Conservation (phyloP, 306 rosid species). For the Trichosanthes cucumerina region DNA sequence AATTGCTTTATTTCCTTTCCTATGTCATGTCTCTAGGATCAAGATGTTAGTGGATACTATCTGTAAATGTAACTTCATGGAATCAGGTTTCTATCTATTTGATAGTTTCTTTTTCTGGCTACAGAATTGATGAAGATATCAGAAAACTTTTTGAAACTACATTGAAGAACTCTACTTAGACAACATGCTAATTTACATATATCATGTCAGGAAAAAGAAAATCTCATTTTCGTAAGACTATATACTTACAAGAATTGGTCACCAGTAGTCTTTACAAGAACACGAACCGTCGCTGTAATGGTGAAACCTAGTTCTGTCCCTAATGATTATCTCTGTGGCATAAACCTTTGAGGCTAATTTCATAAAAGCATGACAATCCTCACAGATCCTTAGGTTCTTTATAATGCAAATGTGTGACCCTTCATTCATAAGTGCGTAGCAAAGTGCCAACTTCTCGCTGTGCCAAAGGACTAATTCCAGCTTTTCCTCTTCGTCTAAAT, state of each 20-base stretch:
- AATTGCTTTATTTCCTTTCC: neutral
- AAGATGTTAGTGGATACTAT: slow-evolving; percentile 1
- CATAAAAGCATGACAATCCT: slow-evolving; percentile 77
- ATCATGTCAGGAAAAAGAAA: neutral
- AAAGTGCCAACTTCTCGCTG: slow-evolving; percentile 80
- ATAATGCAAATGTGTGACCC: slow-evolving; percentile 43
- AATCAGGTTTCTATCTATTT: neutral
- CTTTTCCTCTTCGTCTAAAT: slow-evolving; percentile 72
- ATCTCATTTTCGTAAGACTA: neutral
- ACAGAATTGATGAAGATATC: neutral
- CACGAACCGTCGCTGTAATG: slow-evolving; percentile 58
- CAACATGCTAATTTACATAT: neutral
- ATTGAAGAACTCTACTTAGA: neutral
- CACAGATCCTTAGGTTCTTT: slow-evolving; percentile 76
- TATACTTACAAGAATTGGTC: slow-evolving; percentile 13
- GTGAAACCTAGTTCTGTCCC: slow-evolving; percentile 83
- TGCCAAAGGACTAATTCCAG: slow-evolving; percentile 60
- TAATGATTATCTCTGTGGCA: slow-evolving; percentile 43
- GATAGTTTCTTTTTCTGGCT: neutral
- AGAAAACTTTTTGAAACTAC: neutral
- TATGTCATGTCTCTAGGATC: neutral
- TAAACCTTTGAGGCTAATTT: slow-evolving; percentile 65
- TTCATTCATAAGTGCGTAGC: slow-evolving; percentile 49
- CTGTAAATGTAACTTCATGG: neutral
- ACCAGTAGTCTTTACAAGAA: slow-evolving; percentile 80